phyloP scores from a whole-genome alignment of 2,329 filamentous ascomycete genomes.

The Onygenales sp. region DNA sequence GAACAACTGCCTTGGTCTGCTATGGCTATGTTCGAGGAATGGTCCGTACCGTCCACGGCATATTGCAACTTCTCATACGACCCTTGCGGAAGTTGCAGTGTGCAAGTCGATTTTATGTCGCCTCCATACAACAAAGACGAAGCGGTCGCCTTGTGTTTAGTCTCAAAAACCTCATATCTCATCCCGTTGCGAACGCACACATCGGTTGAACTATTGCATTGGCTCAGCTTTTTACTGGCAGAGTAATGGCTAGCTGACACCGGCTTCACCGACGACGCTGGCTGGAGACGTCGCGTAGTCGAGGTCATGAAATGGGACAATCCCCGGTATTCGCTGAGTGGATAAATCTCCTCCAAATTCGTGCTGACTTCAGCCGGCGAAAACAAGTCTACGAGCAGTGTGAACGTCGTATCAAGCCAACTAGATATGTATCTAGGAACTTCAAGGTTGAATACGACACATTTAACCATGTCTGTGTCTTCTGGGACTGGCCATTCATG shows the following conservation, averaged over 20 bases:
- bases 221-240: neutral
- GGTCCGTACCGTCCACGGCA: conserved; percentile 9
- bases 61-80: conserved; percentile 5
- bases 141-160: conserved; percentile 1
- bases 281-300: neutral
- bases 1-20: conserved; percentile 42
- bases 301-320: conserved; percentile 1
- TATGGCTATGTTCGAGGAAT: conserved; percentile 43
- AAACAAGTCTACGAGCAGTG: conserved; percentile 5
- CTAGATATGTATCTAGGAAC: conserved; percentile 30
- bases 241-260: conserved; percentile 11
- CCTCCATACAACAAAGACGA: neutral
- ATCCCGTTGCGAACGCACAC: conserved; percentile 42
- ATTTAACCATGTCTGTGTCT: neutral
- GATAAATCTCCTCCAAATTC: neutral
- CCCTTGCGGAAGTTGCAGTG: conserved; percentile 2
- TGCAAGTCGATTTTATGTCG: conserved; percentile 2
- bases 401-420: conserved; percentile 44
- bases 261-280: conserved; percentile 7
- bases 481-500: neutral
- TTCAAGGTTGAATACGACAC: conserved; percentile 18
- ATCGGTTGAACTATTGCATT: conserved; percentile 11
- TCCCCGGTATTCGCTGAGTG: conserved; percentile 1
- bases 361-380: neutral
- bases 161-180: conserved; percentile 31